Base-by-base conservation (phyloP, 495 filamentous ascomycete genomes). In the Xylaria scruposa region DNA sequence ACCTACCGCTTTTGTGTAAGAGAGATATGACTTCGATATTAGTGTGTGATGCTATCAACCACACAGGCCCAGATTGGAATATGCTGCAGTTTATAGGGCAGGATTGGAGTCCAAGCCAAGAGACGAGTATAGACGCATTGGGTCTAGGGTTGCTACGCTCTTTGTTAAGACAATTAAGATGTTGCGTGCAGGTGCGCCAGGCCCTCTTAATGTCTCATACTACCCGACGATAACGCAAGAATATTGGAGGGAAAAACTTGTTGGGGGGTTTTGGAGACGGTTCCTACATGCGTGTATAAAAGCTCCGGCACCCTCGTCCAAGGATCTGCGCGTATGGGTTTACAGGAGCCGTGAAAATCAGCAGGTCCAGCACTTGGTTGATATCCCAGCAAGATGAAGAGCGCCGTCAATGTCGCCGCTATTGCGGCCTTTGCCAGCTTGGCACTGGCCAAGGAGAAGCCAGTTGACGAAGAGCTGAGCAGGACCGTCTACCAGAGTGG, bases 401-500 rank as follows among this genome's bases (percentile, higher is more conserved):
- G 71, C 74, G 56, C 74, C 54, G 60, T 78, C 47, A 79, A 79
- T 67, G 75, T 77, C 69, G 70, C 72, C 72, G 77, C 78, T 74
- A 54, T 81, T 19, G 78, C 78, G 78, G 76, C 78, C n/a, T 70
- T 83, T 66, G 71, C 72, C 53, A 71, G 77, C 63, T 66, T 75
- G 44, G 77, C 76, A 8, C 54, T 74, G 29, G 83, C 78, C 4
- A 85, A 81, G 75, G 80, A 81, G 68, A 69, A 76, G 68, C 69
- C 76, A 13, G 73, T 72, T 6, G 75, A 81, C 36, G 79, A 80
- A 46, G 78, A 78, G 60, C 3, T 73, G 60, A 77, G 77, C 4
- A 80, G 74, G 21, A 73, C 81, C 64, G 67, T 82, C 67, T 88
- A 84, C 66, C 82, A 85, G 71, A 81, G 70, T 71, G 85, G 85